Base-by-base conservation (phyloP, 345 rosid genomes). In the Ceriops tagal region DNA sequence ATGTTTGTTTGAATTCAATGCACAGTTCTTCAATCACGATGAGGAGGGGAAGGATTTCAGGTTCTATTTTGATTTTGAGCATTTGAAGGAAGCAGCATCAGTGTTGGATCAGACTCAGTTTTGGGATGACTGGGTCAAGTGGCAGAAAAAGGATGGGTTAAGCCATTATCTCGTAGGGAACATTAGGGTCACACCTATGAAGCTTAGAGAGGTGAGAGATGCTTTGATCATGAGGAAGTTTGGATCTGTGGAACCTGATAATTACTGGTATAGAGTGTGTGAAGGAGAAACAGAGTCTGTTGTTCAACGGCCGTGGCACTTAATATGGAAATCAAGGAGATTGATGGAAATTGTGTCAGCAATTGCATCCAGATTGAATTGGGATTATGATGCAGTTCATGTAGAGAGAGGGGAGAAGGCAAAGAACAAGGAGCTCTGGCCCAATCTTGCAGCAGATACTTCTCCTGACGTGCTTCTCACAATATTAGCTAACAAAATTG, bases 11-110 rank as follows among this genome's bases (percentile, higher is more conserved):
- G 62, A 86, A 91, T 16, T 88, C 96, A 16, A 84, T 87, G 55
- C 88, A 92, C 72, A 81, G 88, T 11, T 84, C 91, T 1, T 88
- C 92, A 87, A 85, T 51, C 96, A 84, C 63, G 87, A 87, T 13
- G 93, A 92, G 83, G 96, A 92, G 82, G 99, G 97, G 32, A 95
- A 95, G 57, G 99, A 95, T 70, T 95, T 95, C 68, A 73, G 98
- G 76, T 90, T 89, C 75, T 95, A 92, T 83, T 95, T 92, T 72
- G 97, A 95, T 81, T 95, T 95, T 19, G 91, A 92, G 81, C 97
- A 95, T 80, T 76, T 95, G 84, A 95, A 79, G 76, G 92, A 95
- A 72, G 80, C 92, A 0, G 90, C 97, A 52, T 88, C 96, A 3
- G 97, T 95, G 63, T 78, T 92, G 79, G 99, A 95, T 77, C 84